Evolutionary conservation across 2,329 filamentous ascomycete genomes (phyloP), one percentile per base, ranked within the genome.

Genomic region (Dactylellina drechsleri): DNA sequence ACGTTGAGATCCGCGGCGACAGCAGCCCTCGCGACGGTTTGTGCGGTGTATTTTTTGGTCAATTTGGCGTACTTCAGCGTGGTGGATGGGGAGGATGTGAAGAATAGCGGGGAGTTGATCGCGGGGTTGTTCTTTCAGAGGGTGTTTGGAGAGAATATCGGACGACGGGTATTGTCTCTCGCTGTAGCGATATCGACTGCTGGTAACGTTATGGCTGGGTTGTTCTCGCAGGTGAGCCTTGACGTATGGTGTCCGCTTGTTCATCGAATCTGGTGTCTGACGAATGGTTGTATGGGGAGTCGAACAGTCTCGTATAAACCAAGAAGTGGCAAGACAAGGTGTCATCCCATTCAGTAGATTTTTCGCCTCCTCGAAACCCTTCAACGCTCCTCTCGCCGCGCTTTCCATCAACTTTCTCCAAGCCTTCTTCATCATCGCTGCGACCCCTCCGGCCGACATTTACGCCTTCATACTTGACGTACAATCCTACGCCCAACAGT

Each of bases 401-500:
- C 84, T 92, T 0, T 81, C 92, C 2, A 84, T 92, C 1, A 89
- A 92, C 78, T 91, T 87, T 78, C 83, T 92, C 31, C 89, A 90
- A 0, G 91, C 89, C 0, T 77, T 90, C 0, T 82, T 92, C 0
- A 88, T 91, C 2, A 91, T 92, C 58, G 81, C 84, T 0, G 82
- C 91, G 0, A 89, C 89, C 0, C 89, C 89, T 0, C 87, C 89
- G 0, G 84, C 84, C 2, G 86, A 90, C 54, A 87, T 90, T 0
- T 92, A 92, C 81, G 89, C 87, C 8, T 91, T 92, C 78, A 91
- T 92, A 28, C 82, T 91, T 0, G 89, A 92, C 54, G 87, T 92
- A 0, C 89, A 92, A 26, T 75, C 71, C 0, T 75, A 75, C 36
- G 71, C 71, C 7, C 64, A 68, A 41, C 71, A 75, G 28, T 75